phyloP scores from a whole-genome alignment of 73 alveolate genomes.

The Paramecium biaurelia region DNA sequence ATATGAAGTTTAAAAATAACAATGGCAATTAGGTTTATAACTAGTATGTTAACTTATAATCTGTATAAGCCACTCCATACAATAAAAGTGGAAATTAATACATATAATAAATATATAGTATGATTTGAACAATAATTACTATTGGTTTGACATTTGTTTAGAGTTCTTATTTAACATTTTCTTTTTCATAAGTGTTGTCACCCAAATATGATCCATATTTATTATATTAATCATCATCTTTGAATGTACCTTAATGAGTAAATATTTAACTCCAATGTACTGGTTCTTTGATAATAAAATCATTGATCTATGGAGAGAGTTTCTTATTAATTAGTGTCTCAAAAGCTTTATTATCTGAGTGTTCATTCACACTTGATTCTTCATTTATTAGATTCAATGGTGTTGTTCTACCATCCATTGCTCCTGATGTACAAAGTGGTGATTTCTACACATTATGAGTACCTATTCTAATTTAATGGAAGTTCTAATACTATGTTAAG shows the following conservation, averaged over 20 bases:
- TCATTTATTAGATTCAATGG: neutral
- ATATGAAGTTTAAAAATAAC: neutral
- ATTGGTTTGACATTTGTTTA: neutral
- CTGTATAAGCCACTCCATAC: neutral
- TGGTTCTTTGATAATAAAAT: neutral
- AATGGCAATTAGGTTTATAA: neutral
- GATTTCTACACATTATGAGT: neutral
- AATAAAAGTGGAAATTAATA: neutral
- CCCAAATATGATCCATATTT: neutral
- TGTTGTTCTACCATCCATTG: neutral
- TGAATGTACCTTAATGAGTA: neutral
- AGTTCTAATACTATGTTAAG: neutral
- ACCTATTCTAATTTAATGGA: constrained; percentile 7
- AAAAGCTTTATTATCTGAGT: neutral
- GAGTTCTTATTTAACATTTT: neutral
- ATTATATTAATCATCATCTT: neutral
- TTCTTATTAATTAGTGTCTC: neutral
- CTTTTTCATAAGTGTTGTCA: neutral
- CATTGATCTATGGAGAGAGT: neutral
- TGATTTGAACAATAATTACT: neutral
- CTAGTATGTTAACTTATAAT: neutral
- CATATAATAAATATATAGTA: neutral
- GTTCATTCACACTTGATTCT: neutral
- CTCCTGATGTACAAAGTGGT: neutral
- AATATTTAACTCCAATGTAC: neutral